Evolutionary conservation across 495 filamentous ascomycete genomes (phyloP), one percentile per base, ranked within the genome.

Genomic region (Xanthoparmelia taractica): DNA sequence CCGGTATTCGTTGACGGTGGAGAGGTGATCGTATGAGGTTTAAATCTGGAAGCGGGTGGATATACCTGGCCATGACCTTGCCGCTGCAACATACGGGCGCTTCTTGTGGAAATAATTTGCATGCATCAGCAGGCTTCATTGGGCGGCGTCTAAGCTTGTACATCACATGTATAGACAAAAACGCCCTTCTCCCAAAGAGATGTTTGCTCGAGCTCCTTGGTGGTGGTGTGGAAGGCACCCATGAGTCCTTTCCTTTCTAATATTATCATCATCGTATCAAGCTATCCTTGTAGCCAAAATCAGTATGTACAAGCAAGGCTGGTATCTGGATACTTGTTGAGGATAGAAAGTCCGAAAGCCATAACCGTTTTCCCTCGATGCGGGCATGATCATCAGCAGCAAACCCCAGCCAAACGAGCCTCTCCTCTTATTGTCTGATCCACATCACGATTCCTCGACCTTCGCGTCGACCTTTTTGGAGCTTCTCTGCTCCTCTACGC

Each of bases 1-100:
- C 88, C 92, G n/a, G 84, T 84, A 29, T 79, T 93, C 72, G 83
- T 98, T 64, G 94, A 98, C 79, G 79, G 86, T 67, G 94, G 94
- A 40, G 94, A 98, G 79, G 83, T 97, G 63, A 80, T 96, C 75
- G 84, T 85, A 66, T 93, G 57, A 67, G 37, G 31, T 1, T 27
- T 41, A 29, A 29, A 27, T 20, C 33, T 38, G 47, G 31, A 27
- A 33, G 31, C n/a, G 23, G 47, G 43, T 61, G 36, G 34, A 23
- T 20, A 43, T 36, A 27, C 18, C 33, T 18, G 13, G 29, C 37
- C 31, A 5, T 40, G n/a, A 33, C 11, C 37, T 37, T 41, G 36
- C 41, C 27, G 41, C 38, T 45, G 54, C 23, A 40, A 33, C 38
- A 56, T 2, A 43, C 31, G 7, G 43, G 25, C 10, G 29, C 31